phyloP scores from a whole-genome alignment of 352 stramenopile genomes.

The Phytophthora fragariae region DNA sequence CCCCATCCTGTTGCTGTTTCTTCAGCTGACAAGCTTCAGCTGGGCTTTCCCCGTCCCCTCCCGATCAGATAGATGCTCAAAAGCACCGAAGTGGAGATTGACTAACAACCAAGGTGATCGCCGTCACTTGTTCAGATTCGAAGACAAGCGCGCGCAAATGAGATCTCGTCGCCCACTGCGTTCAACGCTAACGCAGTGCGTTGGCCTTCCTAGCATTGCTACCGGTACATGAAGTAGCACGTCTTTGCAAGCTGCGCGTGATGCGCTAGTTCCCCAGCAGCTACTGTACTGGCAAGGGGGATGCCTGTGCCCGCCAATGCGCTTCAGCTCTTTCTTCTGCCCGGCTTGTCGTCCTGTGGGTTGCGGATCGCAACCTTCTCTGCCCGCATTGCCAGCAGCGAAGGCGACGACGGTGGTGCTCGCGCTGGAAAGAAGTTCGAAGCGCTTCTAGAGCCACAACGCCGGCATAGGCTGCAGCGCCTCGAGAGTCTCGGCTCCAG shows the following conservation, averaged over 20 bases:
- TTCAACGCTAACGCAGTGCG: no score
- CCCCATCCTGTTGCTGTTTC: slow-evolving; percentile 13
- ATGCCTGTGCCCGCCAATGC: slow-evolving; percentile 11
- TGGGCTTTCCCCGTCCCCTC: slow-evolving; percentile 23
- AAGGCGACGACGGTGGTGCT: neutral
- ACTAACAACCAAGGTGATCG: no score
- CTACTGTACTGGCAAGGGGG: neutral
- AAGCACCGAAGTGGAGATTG: neutral
- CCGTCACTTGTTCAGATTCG: no score
- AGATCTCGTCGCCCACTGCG: slow-evolving; percentile 3
- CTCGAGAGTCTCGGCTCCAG: neutral
- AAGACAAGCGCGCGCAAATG: neutral
- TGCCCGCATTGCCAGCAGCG: no score
- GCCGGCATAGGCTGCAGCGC: neutral
- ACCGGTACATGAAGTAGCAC: neutral
- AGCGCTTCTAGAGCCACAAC: neutral
- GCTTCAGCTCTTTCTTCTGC: slow-evolving; percentile 28
- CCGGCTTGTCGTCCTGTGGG: neutral
- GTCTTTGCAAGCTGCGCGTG: slow-evolving; percentile 17
- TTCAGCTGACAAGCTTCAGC: slow-evolving; percentile 31
- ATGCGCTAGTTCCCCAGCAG: slow-evolving; percentile 9
- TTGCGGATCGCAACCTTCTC: no score
- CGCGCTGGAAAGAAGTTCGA: neutral
- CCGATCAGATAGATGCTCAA: slow-evolving; percentile 21
- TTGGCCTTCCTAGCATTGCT: no score